Evolutionary conservation across 1,139 yeast genomes (phyloP).

Genomic region (Diutina sp.): DNA sequence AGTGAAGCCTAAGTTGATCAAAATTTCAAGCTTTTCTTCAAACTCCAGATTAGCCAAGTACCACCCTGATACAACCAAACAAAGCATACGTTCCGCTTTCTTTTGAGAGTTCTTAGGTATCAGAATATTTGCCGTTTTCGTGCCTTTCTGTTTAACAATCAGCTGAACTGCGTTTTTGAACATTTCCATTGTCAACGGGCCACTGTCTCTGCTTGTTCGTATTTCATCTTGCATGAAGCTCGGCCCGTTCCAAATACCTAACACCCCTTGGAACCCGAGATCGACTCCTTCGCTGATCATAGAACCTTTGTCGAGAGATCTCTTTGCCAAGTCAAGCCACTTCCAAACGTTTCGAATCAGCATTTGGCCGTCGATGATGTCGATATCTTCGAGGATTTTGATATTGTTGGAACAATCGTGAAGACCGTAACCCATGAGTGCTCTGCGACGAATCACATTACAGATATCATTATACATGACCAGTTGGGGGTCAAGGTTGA

Average conservation of each 20-base stretch:
- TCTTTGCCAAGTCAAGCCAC: constrained; percentile 69
- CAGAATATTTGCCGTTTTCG: constrained; percentile 31
- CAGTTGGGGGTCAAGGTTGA: neutral
- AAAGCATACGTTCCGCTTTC: constrained; percentile 48
- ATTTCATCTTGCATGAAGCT: constrained; percentile 47
- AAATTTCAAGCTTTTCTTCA: constrained; percentile 49
- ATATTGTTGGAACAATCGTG: constrained; percentile 51
- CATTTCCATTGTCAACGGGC: constrained; percentile 30
- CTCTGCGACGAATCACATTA: constrained; percentile 55
- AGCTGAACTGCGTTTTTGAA: constrained; percentile 28
- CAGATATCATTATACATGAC: constrained; percentile 50
- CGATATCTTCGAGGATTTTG: constrained; percentile 40
- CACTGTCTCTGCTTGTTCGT: constrained; percentile 23
- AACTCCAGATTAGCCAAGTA: constrained; percentile 67
- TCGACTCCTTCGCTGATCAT: constrained; percentile 63
- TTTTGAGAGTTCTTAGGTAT: constrained; percentile 18
- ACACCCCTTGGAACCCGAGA: constrained; percentile 77
- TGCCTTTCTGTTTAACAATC: constrained; percentile 29
- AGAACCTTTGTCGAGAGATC: constrained; percentile 53
- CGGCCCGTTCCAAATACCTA: constrained; percentile 82
- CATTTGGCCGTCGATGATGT: constrained; percentile 35
- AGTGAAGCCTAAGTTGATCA: constrained; percentile 47
- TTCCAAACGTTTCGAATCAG: constrained; percentile 75
- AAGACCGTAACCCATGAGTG: constrained; percentile 59
- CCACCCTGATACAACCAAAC: constrained; percentile 87